Base-by-base conservation (phyloP, 345 rosid genomes). In the Eucalyptus decipiens region DNA sequence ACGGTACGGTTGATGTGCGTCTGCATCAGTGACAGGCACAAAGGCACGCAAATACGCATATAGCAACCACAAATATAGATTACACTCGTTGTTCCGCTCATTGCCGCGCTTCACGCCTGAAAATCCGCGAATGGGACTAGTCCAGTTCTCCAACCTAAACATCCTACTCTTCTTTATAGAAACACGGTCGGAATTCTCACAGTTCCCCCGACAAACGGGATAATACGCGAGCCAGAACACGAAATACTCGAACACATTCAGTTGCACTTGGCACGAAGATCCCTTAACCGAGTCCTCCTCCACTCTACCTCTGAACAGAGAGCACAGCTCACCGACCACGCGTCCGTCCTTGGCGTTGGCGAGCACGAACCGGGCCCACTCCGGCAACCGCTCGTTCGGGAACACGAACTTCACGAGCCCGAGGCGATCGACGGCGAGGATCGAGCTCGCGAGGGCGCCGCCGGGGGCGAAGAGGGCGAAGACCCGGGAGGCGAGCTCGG, bases 161-260 rank as follows among this genome's bases (percentile, higher is more conserved):
- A 76, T 94, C 32, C 89, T 94, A 50, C 89, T 92, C 92, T 93
- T 93, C 85, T 94, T 96, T 1, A 88, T 56, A 2, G 96, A 89
- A 86, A 65, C 88, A 52, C 65, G 86, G 40, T 90, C 92, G 1
- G 90, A 91, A 86, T 87, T 95, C 83, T 97, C 98, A 14, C 87
- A 85, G 89, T 94, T 95, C 34, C 94, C 97, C 94, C 94, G 95
- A 88, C 95, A 94, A 85, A 95, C 92, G 5, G 99, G 99, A 90
- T 96, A 96, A 91, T 97, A 97, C 60, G 98, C 96, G 92, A 96
- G 94, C 99, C 99, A 96, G 91, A 96, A 97, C 95, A 97, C 89
- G 92, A 91, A 97, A 90, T 97, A 97, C 91, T 97, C 97, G 16
- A 97, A 95, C 87, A 97, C 96, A 87, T 95, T 94, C 42, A 97